Conservation (phyloP, 257 asterid genomes). For the Plectranthus barbatus region DNA sequence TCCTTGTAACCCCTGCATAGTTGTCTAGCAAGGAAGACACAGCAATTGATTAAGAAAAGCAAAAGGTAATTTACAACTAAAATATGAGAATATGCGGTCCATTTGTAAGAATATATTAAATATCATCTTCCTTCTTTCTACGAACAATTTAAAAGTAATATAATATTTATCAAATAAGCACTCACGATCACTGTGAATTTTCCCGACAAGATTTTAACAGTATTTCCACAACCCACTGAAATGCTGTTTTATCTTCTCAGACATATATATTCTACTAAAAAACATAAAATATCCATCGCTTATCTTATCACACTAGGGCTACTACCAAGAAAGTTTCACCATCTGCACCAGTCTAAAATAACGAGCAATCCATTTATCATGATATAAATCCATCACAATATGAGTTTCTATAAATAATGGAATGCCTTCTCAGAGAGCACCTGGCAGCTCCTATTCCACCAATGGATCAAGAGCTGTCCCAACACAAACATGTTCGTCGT, state of each 20-base stretch:
- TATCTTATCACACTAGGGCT: background rate
- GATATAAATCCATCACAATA: background rate
- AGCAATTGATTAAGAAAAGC: constrained; percentile 3
- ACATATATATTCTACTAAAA: background rate
- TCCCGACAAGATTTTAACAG: background rate
- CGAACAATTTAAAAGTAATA: background rate
- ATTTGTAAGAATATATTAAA: too few relatives aligned
- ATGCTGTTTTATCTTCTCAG: background rate
- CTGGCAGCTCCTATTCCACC: background rate
- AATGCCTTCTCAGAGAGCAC: background rate
- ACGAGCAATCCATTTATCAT: background rate
- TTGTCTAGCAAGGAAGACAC: constrained; percentile 41
- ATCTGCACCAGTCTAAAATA: background rate
- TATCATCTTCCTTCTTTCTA: background rate
- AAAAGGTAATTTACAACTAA: background rate
- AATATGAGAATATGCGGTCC: background rate
- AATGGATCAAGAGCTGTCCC: background rate
- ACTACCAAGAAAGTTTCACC: background rate
- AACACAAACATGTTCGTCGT: background rate
- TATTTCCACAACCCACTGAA: background rate
- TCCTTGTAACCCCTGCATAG: constrained; percentile 98
- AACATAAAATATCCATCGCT: background rate
- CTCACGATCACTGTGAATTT: background rate
- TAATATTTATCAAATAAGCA: background rate
- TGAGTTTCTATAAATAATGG: background rate